Percentiles rank a stretch among this genome's conserved stretches.
phyloP scores from a whole-genome alignment of 2,329 filamentous ascomycete species.

The Sarocladiaceae sp. region DNA sequence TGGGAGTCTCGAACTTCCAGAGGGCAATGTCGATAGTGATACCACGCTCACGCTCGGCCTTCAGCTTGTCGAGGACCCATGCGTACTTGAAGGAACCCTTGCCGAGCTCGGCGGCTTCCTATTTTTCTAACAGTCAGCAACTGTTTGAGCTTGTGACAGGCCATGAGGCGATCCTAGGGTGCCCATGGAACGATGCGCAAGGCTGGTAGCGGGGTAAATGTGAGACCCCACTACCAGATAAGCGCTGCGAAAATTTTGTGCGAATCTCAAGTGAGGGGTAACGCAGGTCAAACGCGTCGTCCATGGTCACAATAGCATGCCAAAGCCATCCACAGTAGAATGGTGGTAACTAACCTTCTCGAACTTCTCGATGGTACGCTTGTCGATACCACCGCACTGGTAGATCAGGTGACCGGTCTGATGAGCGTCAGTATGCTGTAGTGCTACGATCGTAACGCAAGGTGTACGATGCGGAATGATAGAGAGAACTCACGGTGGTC shows the following conservation, averaged over 20 bases:
- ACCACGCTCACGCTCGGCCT: conserved; percentile 99
- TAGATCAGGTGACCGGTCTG: conserved; percentile 91
- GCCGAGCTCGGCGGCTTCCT: conserved; percentile 98
- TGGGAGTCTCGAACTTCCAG: conserved; percentile 99
- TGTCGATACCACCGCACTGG: conserved; percentile 99
- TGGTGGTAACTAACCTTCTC: conserved; percentile 73
- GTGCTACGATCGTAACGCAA: conserved; percentile 11
- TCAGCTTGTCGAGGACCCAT: conserved; percentile 99
- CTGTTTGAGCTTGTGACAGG: background rate
- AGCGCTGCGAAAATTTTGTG: conserved; percentile 18
- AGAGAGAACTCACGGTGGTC: conserved; percentile 68
- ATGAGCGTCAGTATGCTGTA: conserved; percentile 12
- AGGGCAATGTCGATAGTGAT: conserved; percentile 99
- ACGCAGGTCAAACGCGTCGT: background rate
- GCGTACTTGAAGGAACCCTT: conserved; percentile 99
- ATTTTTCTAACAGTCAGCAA: conserved; percentile 20
- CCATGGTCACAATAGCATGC: conserved; percentile 7
- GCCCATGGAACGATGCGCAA: conserved; percentile 3
- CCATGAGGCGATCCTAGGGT: background rate
- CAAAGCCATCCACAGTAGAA: conserved; percentile 11
- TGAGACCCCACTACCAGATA: conserved; percentile 17
- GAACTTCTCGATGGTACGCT: conserved; percentile 99
- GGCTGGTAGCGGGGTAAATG: conserved; percentile 13
- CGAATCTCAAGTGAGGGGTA: conserved; percentile 13
- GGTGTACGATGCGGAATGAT: conserved; percentile 11